Conservation (phyloP, 176 grass and related monocot genomes). For the Oryza meyeriana region DNA sequence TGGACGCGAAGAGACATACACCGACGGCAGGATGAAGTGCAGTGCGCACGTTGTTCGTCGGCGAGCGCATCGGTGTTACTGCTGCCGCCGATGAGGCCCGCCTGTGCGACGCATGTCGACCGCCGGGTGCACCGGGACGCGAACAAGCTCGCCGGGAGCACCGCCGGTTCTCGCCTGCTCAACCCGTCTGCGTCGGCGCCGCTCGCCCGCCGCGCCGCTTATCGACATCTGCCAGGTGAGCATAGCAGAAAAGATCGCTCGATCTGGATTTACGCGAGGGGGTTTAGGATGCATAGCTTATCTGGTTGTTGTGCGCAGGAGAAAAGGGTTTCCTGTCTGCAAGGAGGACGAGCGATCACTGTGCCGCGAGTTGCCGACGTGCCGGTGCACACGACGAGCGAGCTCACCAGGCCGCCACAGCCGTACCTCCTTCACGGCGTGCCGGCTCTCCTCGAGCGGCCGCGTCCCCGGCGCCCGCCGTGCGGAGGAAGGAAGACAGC, state of each 20-base stretch:
- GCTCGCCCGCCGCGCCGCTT: conserved; percentile 31
- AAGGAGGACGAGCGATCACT: conserved; percentile 95
- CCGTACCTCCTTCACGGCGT: conserved; percentile 72
- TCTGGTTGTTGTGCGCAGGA: conserved; percentile 40
- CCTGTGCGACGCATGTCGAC: conserved; percentile 79
- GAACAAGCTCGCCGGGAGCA: conserved; percentile 78
- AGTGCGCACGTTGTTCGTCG: conserved; percentile 77
- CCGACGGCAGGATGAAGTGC: conserved; percentile 57
- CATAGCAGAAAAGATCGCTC: neutral
- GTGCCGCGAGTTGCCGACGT: conserved; percentile 89
- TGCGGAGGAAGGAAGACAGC: conserved; percentile 35
- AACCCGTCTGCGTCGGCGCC: conserved; percentile 30
- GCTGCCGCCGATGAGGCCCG: conserved; percentile 90
- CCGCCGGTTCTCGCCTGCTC: conserved; percentile 69
- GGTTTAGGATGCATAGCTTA: too few relatives aligned
- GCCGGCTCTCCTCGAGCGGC: conserved; percentile 70
- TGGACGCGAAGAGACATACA: too few relatives aligned
- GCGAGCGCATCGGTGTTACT: conserved; percentile 75
- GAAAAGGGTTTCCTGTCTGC: conserved; percentile 85
- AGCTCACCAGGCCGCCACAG: conserved; percentile 75
- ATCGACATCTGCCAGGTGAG: conserved; percentile 93
- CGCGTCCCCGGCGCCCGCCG: conserved; percentile 25
- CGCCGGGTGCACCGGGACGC: conserved; percentile 64
- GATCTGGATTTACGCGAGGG: neutral
- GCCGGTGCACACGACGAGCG: conserved; percentile 60